A percentile compares a stretch with the other conserved stretches of the same genome.
phyloP scores from a whole-genome alignment of 1,139 yeast species.

The Hansenula sp. region DNA sequence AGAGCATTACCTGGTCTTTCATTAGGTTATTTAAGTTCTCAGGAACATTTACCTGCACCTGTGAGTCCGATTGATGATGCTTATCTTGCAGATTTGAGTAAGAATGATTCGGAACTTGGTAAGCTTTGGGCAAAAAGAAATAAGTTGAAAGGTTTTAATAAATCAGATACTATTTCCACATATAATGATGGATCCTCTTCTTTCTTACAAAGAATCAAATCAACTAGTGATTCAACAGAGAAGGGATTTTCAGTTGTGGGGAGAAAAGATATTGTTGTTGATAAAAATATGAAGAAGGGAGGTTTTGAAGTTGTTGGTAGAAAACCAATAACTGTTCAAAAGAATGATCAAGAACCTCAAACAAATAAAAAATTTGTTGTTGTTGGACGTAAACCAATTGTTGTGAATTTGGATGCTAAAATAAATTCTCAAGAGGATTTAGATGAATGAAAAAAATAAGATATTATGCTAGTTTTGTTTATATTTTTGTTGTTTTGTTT shows the following conservation, averaged over 20 bases:
- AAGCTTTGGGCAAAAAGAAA: constrained; percentile 7
- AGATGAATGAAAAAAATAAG: no score
- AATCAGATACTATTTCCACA: background rate
- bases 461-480: no score
- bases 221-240: background rate
- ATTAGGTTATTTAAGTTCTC: constrained; percentile 3
- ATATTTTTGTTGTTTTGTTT: no score
- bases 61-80: constrained; percentile 10
- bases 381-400: constrained; percentile 6
- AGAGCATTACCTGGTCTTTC: constrained; percentile 10
- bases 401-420: no score
- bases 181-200: background rate
- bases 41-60: constrained; percentile 1
- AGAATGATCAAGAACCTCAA: background rate
- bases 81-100: constrained; percentile 5
- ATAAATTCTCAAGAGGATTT: no score
- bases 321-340: background rate
- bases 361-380: background rate
- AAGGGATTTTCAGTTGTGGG: background rate
- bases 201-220: constrained; percentile 3
- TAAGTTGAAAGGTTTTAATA: background rate
- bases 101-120: constrained; percentile 7
- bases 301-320: constrained; percentile 11
- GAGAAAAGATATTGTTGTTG: background rate
- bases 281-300: background rate